Evolutionary conservation across 192 early-diverging fungal genomes (phyloP), one percentile per base, ranked within the genome.

Genomic region (Rhizoclosmatium sp.): DNA sequence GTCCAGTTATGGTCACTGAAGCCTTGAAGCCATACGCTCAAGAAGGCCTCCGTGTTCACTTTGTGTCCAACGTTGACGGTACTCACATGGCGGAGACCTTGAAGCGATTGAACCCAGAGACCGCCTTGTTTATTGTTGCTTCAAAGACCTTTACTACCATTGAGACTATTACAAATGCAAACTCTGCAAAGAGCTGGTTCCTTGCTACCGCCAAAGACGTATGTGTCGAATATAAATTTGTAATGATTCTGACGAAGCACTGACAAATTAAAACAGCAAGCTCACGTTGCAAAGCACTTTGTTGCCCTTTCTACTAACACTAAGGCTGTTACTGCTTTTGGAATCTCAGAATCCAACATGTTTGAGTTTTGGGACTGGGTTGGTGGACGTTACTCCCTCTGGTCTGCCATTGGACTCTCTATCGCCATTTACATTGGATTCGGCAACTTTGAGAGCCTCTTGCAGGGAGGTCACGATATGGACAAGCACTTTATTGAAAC

Each of bases 361-460:
- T 99, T 99, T 91, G 92, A 95, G 85, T 99, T 99, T 90, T 97
- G 96, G 96, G 97, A 98, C 86, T 98, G 97, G 96, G 87, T 99
- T 67, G 98, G 98, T 81, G 98, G 98, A 49, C 93, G 98, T 70
- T 99, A 99, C 88, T 98, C 96, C 48, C 93, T 98, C 46, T 99
- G 98, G 98, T 99, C 98, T 41, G 98, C 98, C 59, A 98, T 99
- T 74, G 98, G 98, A 59, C 91, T 99, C 71, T 98, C 97, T 5
- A 98, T 99, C 80, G 93, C 93, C 74, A 94, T 98, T 75, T 97
- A 94, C 84, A 88, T 99, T 79, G 97, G 98, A 58, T 95, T 88
- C 70, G 94, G 98, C 70, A 97, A 98, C 92, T 99, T 98, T 87
- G 85, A 94, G 65, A 86, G 94, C 65, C 92, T 99, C 51, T 85